Evolutionary conservation across 1,284 basidiomycete species (phyloP).

Genomic region (Golubevia sp.): DNA sequence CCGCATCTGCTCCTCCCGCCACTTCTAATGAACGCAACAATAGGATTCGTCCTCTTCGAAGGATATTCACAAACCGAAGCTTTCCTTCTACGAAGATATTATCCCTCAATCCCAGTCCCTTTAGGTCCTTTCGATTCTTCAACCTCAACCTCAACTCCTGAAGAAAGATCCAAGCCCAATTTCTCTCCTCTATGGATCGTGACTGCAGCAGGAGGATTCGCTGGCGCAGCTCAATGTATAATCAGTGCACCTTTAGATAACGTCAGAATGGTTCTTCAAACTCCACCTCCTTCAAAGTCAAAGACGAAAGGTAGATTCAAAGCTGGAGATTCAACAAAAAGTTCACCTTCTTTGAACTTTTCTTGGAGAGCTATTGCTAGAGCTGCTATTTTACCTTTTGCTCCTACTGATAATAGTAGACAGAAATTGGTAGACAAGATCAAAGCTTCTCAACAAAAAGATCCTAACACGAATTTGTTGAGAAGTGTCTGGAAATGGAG

Average conservation of each 20-base stretch:
- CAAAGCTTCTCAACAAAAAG: not conserved
- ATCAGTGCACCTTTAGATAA: slow-evolving; percentile 63
- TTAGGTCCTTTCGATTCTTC: not conserved
- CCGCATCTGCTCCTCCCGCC: slow-evolving; percentile 55
- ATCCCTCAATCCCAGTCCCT: not conserved
- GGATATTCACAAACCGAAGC: slow-evolving; percentile 44
- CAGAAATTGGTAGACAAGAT: slow-evolving; percentile 4
- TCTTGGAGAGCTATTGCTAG: slow-evolving; percentile 50
- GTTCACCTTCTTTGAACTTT: slow-evolving; percentile 10
- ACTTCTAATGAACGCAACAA: slow-evolving; percentile 56
- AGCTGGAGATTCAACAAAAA: slow-evolving; percentile 2
- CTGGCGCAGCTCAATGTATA: slow-evolving; percentile 62
- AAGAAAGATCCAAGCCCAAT: slow-evolving; percentile 3
- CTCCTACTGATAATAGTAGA: slow-evolving; percentile 25
- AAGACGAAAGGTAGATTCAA: slow-evolving; percentile 16
- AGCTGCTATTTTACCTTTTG: slow-evolving; percentile 55
- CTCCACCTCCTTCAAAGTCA: slow-evolving; percentile 6
- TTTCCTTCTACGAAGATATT: slow-evolving; percentile 16
- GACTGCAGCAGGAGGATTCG: slow-evolving; percentile 50
- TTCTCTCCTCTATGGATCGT: slow-evolving; percentile 50
- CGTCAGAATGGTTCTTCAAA: slow-evolving; percentile 60
- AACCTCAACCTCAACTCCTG: not conserved
- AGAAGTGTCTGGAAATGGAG: not conserved
- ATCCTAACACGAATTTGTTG: not conserved
- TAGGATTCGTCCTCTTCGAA: slow-evolving; percentile 62